Percentiles rank a stretch among this genome's conserved stretches.
Conservation (phyloP, 352 stramenopile species). For the Peronospora farinosa region DNA sequence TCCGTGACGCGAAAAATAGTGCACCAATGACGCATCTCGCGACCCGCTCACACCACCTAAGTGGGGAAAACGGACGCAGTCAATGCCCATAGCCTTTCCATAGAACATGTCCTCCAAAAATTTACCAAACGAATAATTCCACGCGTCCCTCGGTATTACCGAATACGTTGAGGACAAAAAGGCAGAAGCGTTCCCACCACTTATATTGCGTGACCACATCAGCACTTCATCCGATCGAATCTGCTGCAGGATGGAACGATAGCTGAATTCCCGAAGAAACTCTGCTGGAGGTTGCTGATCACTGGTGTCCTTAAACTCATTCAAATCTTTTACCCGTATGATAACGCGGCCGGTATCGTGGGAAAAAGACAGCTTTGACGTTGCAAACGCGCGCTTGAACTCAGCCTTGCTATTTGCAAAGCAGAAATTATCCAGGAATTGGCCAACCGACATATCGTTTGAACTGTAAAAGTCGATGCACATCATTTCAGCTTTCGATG, state of each 20-base stretch:
- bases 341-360: constrained; percentile 74
- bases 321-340: constrained; percentile 64
- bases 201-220: constrained; percentile 56
- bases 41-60: constrained; percentile 46
- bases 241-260: constrained; percentile 49
- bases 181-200: constrained; percentile 10
- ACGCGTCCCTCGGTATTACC: constrained; percentile 54
- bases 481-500: constrained; percentile 84
- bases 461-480: constrained; percentile 84
- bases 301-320: constrained; percentile 56
- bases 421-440: constrained; percentile 79
- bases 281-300: constrained; percentile 46
- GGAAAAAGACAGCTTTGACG: constrained; percentile 77
- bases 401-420: constrained; percentile 60
- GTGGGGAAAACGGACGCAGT: constrained; percentile 62
- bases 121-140: constrained; percentile 86
- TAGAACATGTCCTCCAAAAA: constrained; percentile 85
- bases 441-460: constrained; percentile 76
- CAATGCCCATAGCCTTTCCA: constrained; percentile 66
- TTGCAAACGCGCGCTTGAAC: constrained; percentile 74
- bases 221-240: constrained; percentile 58
- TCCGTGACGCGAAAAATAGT: constrained; percentile 70
- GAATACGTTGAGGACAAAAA: constrained; percentile 51
- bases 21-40: constrained; percentile 59
- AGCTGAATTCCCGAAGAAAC: constrained; percentile 54